phyloP scores from a whole-genome alignment of 2,329 filamentous ascomycete genomes.

The Epicoccum nigrum region DNA sequence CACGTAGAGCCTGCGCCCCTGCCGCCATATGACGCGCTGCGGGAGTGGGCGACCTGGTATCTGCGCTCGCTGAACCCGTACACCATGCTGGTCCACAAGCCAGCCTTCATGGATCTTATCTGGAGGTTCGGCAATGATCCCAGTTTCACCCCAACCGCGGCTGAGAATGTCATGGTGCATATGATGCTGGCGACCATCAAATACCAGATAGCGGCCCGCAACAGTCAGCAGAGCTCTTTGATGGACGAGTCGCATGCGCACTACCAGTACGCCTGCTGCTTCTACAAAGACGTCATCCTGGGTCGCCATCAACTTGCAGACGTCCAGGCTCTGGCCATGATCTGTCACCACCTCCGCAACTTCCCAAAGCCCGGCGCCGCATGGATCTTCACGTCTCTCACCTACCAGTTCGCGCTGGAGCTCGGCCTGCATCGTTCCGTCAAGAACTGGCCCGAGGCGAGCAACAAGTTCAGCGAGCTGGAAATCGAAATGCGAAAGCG shows the following conservation, averaged over 20 bases:
- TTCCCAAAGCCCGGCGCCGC: slow-evolving; percentile 81
- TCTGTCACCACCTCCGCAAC: slow-evolving; percentile 73
- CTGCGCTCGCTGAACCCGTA: slow-evolving; percentile 75
- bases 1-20: slow-evolving; percentile 63
- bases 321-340: slow-evolving; percentile 74
- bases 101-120: slow-evolving; percentile 71
- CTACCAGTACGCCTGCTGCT: slow-evolving; percentile 75
- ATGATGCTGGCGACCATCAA: slow-evolving; percentile 81
- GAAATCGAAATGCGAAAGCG: slow-evolving; percentile 79
- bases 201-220: slow-evolving; percentile 77
- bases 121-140: slow-evolving; percentile 77
- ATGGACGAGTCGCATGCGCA: slow-evolving; percentile 75
- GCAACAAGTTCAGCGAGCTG: slow-evolving; percentile 57
- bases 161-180: slow-evolving; percentile 74
- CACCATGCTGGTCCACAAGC: slow-evolving; percentile 77
- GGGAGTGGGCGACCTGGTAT: slow-evolving; percentile 76
- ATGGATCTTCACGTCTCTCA: slow-evolving; percentile 69
- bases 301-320: slow-evolving; percentile 68
- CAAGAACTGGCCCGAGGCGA: slow-evolving; percentile 60
- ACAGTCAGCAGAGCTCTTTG: slow-evolving; percentile 56
- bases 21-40: slow-evolving; percentile 67
- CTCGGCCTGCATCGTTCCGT: slow-evolving; percentile 76
- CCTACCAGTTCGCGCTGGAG: slow-evolving; percentile 74
- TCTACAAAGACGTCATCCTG: slow-evolving; percentile 68
- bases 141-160: slow-evolving; percentile 64